Percentiles rank a stretch among this genome's conserved stretches.
Evolutionary conservation across 306 rosid genomes (phyloP).

Genomic region (Elaeagnus macrophylla): DNA sequence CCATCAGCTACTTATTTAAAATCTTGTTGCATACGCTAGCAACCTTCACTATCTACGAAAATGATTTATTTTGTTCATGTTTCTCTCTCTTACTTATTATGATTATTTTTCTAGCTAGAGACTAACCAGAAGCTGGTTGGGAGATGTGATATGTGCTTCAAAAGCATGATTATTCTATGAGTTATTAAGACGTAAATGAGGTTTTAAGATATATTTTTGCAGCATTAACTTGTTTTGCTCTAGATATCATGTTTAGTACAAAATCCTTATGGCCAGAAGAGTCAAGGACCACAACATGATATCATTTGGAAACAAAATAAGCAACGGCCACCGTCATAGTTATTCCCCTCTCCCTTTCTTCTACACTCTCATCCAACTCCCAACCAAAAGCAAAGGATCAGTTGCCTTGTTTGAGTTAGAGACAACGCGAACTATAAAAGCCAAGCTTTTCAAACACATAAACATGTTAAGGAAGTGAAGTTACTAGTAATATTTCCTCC

Average conservation of each 20-base stretch:
- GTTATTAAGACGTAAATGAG: too few species aligned
- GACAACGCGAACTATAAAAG: slow-evolving; percentile 13
- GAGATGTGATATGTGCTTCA: too few species aligned
- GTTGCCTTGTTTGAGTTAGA: slow-evolving; percentile 53
- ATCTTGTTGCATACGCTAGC: too few species aligned
- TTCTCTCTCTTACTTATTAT: too few species aligned
- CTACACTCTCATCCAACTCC: slow-evolving; percentile 95
- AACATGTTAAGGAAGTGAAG: slow-evolving; percentile 6
- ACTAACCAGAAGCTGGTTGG: too few species aligned
- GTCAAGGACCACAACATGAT: slow-evolving; percentile 91
- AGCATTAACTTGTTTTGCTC: slow-evolving; percentile 96
- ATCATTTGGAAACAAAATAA: slow-evolving; percentile 78
- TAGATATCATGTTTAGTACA: slow-evolving; percentile 95
- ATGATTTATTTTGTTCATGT: too few species aligned
- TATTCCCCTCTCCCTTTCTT: slow-evolving; percentile 97
- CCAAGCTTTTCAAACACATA: slow-evolving; percentile 18
- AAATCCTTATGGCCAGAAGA: slow-evolving; percentile 99
- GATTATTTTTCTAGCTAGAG: too few species aligned
- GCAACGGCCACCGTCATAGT: slow-evolving; percentile 99
- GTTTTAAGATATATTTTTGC: too few species aligned
- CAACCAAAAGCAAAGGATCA: slow-evolving; percentile 96
- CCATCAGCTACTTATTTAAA: too few species aligned
- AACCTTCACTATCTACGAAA: too few species aligned
- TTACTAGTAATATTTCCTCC: slow-evolving; percentile 78
- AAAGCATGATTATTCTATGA: too few species aligned